phyloP scores from a whole-genome alignment of 2,329 filamentous ascomycete species.

The Aspergillus uvarum region DNA sequence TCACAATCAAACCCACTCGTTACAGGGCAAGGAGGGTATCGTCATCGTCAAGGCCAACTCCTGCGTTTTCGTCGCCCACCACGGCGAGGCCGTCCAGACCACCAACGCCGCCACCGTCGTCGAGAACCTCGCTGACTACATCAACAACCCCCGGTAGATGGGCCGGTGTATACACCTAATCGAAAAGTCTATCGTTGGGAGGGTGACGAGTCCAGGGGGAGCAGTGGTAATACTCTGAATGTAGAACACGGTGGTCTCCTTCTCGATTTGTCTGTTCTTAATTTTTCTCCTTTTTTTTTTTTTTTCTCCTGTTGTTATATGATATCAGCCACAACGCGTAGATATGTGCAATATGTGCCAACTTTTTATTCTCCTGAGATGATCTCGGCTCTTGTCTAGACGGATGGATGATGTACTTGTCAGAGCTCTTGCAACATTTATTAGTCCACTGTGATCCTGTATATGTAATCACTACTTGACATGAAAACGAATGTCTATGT shows the following conservation, averaged over 20 bases:
- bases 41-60: conserved; percentile 82
- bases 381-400: not conserved
- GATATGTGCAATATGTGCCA: conserved; percentile 22
- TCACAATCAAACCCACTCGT: conserved; percentile 5
- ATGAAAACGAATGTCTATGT: not conserved
- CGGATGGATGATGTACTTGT: too few relatives aligned
- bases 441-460: not conserved
- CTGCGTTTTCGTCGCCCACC: conserved; percentile 85
- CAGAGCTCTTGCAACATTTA: not conserved
- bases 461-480: not conserved
- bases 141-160: conserved; percentile 69
- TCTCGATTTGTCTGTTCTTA: conserved; percentile 7
- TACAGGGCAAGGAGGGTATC: conserved; percentile 74
- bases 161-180: conserved; percentile 18
- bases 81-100: conserved; percentile 71
- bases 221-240: conserved; percentile 16
- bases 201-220: conserved; percentile 4
- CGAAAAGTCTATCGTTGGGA: conserved; percentile 14
- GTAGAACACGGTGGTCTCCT: conserved; percentile 19
- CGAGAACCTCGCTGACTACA: conserved; percentile 83
- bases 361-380: not conserved
- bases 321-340: conserved; percentile 18
- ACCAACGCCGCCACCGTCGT: conserved; percentile 76
- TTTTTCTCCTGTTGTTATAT: conserved; percentile 6
- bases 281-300: conserved; percentile 8